A percentile compares a stretch with the other conserved stretches of the same genome.
phyloP scores from a whole-genome alignment of 441 rosid species.

The Oxalis stricta region DNA sequence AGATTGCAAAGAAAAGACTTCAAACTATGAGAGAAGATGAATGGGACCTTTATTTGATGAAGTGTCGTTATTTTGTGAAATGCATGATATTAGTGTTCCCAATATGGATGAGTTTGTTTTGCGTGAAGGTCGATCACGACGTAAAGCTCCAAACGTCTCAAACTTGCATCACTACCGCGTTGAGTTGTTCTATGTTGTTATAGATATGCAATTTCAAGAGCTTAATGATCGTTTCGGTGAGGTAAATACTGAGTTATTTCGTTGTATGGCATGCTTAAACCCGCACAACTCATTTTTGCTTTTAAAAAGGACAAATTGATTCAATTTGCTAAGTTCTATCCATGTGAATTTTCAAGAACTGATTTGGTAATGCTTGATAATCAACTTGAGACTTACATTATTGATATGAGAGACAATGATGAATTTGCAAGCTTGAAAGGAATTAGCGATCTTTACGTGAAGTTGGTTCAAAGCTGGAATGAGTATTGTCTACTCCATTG shows the following conservation, averaged over 20 bases:
- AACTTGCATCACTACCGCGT: neutral
- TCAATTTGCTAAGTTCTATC: neutral
- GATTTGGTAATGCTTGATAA: neutral
- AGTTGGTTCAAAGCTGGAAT: neutral
- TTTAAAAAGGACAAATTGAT: neutral
- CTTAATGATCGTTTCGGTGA: neutral
- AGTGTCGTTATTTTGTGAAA: conserved; percentile 1
- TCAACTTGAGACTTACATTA: neutral
- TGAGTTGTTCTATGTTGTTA: neutral
- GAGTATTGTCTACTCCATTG: neutral
- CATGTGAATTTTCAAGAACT: neutral
- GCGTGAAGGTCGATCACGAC: neutral
- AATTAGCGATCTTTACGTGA: neutral
- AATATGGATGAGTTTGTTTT: neutral
- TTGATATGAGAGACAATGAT: neutral
- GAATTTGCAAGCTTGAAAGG: neutral
- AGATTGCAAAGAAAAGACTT: neutral
- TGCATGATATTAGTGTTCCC: neutral
- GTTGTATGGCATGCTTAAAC: neutral
- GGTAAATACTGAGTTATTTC: neutral
- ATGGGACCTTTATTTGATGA: neutral
- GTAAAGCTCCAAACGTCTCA: neutral
- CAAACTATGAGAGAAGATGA: conserved; percentile 1
- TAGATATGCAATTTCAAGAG: conserved; percentile 5
- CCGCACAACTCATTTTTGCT: neutral